These are phyloP conservation scores for Solanum rostratum DNA, from an alignment of 257 asterid genomes.

Conservation along the genomic window DNA sequence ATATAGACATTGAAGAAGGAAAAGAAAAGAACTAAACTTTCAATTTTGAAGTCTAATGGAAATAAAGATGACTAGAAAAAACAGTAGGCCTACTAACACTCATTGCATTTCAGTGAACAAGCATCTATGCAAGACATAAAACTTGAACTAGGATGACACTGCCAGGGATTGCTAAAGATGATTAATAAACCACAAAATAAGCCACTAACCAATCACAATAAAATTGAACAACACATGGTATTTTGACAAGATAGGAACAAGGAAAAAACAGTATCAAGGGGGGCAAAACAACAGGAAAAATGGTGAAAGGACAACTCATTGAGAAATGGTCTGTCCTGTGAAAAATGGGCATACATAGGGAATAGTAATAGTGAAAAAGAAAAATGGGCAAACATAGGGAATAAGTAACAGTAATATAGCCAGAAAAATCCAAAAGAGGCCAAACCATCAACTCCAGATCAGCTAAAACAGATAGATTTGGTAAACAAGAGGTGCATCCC, in stretches of 20 bases:
- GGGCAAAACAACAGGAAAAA: background rate
- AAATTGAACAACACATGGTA: background rate
- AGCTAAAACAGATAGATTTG: constrained; percentile 13
- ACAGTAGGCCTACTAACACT: background rate
- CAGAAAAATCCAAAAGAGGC: constrained; percentile 20
- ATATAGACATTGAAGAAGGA: background rate
- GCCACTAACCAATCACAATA: background rate
- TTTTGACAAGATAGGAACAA: background rate
- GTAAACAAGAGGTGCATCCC: background rate
- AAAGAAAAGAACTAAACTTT: background rate
- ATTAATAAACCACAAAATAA: background rate
- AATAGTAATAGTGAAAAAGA: constrained; percentile 1
- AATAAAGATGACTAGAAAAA: background rate
- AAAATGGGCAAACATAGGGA: constrained; percentile 9
- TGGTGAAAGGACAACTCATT: background rate
- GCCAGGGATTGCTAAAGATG: background rate
- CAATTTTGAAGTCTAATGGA: background rate
- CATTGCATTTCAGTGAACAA: background rate
- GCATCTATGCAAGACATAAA: background rate
- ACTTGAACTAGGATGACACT: background rate
- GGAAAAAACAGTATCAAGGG: background rate
- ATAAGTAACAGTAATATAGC: constrained; percentile 12
- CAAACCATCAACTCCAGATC: constrained; percentile 6
- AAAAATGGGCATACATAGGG: constrained; percentile 1
- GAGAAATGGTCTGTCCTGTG: background rate